Evolutionary conservation across 2,329 filamentous ascomycete genomes (phyloP).

Genomic region (Fusarium hostae): DNA sequence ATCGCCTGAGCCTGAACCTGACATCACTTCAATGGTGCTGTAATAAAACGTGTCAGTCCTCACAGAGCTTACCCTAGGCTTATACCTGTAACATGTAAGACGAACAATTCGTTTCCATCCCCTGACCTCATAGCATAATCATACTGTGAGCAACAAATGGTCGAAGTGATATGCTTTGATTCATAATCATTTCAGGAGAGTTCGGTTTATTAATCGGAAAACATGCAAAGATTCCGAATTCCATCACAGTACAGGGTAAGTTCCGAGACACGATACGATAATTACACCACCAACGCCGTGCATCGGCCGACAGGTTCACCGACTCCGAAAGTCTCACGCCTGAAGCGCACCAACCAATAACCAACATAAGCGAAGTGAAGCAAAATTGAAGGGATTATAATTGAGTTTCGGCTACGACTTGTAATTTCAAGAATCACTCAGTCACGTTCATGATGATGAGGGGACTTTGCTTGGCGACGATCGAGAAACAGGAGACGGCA

Average conservation of each 20-base stretch:
- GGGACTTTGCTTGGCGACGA: background rate
- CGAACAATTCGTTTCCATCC: background rate
- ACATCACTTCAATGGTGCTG: too few relatives aligned
- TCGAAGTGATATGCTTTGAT: background rate
- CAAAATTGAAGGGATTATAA: background rate
- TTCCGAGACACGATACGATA: background rate
- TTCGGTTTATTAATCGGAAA: background rate
- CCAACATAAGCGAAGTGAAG: background rate
- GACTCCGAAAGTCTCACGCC: constrained; percentile 2
- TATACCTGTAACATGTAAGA: background rate
- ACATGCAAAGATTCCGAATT: background rate
- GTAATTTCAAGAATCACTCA: background rate
- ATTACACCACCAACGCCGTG: background rate
- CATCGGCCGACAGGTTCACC: background rate
- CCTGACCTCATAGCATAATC: background rate
- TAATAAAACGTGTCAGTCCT: background rate
- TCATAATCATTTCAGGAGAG: background rate
- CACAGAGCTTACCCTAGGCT: background rate
- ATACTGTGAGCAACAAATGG: background rate
- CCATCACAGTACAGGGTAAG: background rate
- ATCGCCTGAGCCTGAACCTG: too few relatives aligned
- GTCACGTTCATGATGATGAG: background rate
- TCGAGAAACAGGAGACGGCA: background rate
- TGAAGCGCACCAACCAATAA: background rate
- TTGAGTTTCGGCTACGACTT: constrained; percentile 3